Conservation (phyloP, 2,329 filamentous ascomycete species). For the Hirsutella rhossiliensis region DNA sequence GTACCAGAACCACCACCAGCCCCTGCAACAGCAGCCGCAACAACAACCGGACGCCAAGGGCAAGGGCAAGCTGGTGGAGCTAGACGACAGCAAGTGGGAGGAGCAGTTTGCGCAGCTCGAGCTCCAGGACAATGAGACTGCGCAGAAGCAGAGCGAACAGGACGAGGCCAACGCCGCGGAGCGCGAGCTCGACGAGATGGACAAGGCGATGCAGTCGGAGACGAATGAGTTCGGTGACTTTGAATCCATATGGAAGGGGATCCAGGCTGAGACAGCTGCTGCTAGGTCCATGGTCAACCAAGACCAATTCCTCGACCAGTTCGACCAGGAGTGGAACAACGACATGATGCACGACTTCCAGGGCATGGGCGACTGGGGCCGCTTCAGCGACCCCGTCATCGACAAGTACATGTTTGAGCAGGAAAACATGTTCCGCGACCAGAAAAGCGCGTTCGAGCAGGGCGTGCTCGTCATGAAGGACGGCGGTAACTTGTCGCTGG, state of each 20-base stretch:
- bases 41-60: slow-evolving; percentile 50
- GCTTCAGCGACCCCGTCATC: slow-evolving; percentile 62
- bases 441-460: slow-evolving; percentile 80
- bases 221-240: slow-evolving; percentile 74
- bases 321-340: slow-evolving; percentile 70
- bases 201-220: slow-evolving; percentile 55
- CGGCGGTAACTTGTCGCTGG: slow-evolving; percentile 86
- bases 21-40: slow-evolving; percentile 12
- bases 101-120: slow-evolving; percentile 90
- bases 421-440: slow-evolving; percentile 77
- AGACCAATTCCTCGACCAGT: slow-evolving; percentile 49
- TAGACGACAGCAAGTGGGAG: slow-evolving; percentile 92
- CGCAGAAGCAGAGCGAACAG: slow-evolving; percentile 29
- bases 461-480: slow-evolving; percentile 87
- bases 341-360: slow-evolving; percentile 45
- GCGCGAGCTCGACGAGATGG: slow-evolving; percentile 78
- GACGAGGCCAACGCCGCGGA: slow-evolving; percentile 65
- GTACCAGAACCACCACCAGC: slow-evolving; percentile 27
- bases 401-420: slow-evolving; percentile 93
- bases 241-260: slow-evolving; percentile 78
- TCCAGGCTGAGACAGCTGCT: slow-evolving; percentile 62
- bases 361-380: slow-evolving; percentile 48
- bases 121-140: slow-evolving; percentile 39
- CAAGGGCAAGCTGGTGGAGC: slow-evolving; percentile 87
- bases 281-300: slow-evolving; percentile 61